Evolutionary conservation across 306 rosid genomes (phyloP).

Genomic region (Quillaja saponaria): DNA sequence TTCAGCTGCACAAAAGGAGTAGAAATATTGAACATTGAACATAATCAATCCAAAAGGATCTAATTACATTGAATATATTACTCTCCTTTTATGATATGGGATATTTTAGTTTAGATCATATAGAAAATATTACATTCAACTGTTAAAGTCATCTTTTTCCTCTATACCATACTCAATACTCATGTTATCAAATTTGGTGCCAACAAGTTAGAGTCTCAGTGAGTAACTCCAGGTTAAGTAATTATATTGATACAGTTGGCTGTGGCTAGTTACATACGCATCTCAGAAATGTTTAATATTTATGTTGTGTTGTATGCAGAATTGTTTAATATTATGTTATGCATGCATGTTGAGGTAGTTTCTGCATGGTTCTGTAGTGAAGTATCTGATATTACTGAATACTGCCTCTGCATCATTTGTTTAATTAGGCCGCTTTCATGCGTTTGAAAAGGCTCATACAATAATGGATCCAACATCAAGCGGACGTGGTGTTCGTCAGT

Average conservation of each 20-base stretch:
- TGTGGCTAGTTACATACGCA: no score
- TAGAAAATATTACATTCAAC: not conserved
- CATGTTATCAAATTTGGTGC: no score
- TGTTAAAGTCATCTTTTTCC: not conserved
- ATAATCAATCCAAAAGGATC: not conserved
- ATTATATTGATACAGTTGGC: no score
- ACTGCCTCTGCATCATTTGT: constrained; percentile 18
- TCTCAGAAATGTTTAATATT: not conserved
- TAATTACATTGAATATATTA: not conserved
- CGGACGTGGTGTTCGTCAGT: constrained; percentile 96
- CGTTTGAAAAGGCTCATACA: constrained; percentile 80
- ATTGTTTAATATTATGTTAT: not conserved
- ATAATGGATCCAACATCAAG: constrained; percentile 81
- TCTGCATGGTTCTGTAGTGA: constrained; percentile 10
- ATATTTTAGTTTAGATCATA: not conserved
- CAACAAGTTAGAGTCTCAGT: no score
- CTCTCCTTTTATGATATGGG: no score
- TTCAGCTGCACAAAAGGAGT: no score
- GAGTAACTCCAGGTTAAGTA: no score
- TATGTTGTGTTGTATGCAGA: not conserved
- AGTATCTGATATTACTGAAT: constrained; percentile 11
- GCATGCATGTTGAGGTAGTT: not conserved
- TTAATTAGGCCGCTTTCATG: constrained; percentile 86
- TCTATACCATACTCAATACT: no score
- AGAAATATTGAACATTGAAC: no score